Conservation (phyloP, 805 yeast genomes). For the Zygoascus ofunaensis region DNA sequence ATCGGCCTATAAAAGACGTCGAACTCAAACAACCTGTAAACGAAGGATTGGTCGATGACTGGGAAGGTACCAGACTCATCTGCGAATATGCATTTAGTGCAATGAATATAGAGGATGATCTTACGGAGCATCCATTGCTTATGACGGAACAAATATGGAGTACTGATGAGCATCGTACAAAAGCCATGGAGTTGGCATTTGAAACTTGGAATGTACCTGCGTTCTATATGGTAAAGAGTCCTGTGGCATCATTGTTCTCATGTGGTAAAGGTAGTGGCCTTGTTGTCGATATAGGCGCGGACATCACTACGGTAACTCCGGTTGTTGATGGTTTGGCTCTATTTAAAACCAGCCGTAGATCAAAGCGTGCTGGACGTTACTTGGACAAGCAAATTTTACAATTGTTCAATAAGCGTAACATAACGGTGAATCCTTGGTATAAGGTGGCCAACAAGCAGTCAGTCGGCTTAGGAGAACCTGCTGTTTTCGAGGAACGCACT, state of each 20-base stretch:
- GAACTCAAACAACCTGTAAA: conserved; percentile 16
- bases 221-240: conserved; percentile 66
- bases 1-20: conserved; percentile 14
- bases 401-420: conserved; percentile 29
- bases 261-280: conserved; percentile 50
- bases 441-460: conserved; percentile 39
- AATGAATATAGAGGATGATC: conserved; percentile 39
- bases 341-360: conserved; percentile 42
- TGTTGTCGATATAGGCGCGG: conserved; percentile 71
- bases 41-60: conserved; percentile 40
- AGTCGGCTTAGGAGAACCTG: conserved; percentile 31
- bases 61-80: conserved; percentile 78
- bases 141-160: conserved; percentile 88
- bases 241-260: conserved; percentile 89
- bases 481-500: conserved; percentile 22
- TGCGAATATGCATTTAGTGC: conserved; percentile 52
- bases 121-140: conserved; percentile 63
- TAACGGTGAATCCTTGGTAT: conserved; percentile 39
- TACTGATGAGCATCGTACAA: conserved; percentile 51
- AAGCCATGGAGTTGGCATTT: conserved; percentile 60
- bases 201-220: conserved; percentile 72
- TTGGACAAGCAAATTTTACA: conserved; percentile 46
- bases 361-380: conserved; percentile 65
- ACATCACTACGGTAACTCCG: conserved; percentile 50
- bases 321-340: conserved; percentile 31